Conservation (phyloP, 768 basidiomycete species). For the Fibroporia radiculosa region DNA sequence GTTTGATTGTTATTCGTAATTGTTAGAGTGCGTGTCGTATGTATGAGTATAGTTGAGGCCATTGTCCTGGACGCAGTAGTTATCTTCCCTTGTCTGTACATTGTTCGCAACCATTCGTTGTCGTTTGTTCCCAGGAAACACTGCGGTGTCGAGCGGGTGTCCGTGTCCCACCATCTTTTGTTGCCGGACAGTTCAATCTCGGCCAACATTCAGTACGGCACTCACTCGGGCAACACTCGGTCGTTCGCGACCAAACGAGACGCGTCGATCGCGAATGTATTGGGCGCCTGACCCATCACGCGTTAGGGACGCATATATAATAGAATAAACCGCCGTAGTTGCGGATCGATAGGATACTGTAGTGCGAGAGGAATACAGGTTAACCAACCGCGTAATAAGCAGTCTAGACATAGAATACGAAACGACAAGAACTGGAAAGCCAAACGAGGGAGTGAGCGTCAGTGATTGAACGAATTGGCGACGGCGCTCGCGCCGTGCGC, state of each 20-base stretch:
- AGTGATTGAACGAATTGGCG: background rate
- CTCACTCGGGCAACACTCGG: background rate
- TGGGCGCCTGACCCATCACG: background rate
- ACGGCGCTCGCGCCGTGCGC: background rate
- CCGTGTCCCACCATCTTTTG: background rate
- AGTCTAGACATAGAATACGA: background rate
- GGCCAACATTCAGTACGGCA: too few relatives aligned
- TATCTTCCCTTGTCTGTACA: constrained; percentile 17
- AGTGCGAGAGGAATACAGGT: background rate
- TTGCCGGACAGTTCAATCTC: too few relatives aligned
- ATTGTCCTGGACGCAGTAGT: background rate
- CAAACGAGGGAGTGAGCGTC: background rate
- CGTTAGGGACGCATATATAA: too few relatives aligned
- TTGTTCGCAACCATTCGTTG: background rate
- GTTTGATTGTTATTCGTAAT: constrained; percentile 6
- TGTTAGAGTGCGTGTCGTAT: constrained; percentile 5
- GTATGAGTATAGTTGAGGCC: constrained; percentile 11
- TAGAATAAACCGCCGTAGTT: too few relatives aligned
- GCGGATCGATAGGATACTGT: too few relatives aligned
- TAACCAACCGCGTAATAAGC: background rate
- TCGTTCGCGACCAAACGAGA: background rate
- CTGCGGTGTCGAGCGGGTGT: background rate
- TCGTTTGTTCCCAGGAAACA: background rate
- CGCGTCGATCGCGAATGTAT: background rate
- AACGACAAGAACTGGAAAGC: background rate